These are phyloP conservation scores for Spencermartinsiella europaea DNA, from an alignment of 805 yeast genomes.

Conservation along the genomic window DNA sequence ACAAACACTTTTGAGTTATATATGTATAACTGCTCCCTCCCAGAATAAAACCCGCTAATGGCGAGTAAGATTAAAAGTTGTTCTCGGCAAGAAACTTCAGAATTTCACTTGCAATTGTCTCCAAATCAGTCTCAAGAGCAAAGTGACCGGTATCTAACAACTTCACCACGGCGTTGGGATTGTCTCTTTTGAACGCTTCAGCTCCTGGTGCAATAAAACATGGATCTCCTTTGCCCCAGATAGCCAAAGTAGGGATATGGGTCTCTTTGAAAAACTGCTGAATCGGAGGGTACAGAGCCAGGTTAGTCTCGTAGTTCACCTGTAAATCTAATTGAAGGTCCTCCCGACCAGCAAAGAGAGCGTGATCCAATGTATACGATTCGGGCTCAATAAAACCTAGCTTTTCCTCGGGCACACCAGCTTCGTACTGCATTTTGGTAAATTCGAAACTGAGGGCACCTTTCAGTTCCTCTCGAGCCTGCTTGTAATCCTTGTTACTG, in stretches of 20 bases:
- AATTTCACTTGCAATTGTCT: constrained; percentile 32
- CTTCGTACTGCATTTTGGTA: constrained; percentile 20
- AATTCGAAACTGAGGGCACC: neutral
- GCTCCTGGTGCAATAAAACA: constrained; percentile 37
- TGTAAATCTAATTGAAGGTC: constrained; percentile 35
- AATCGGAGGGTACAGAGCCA: constrained; percentile 35
- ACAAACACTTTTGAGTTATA: too few species aligned
- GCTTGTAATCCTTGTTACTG: constrained; percentile 3
- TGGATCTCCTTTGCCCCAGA: constrained; percentile 41
- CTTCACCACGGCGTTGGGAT: constrained; percentile 27
- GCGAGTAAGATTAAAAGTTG: neutral
- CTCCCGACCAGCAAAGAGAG: constrained; percentile 27
- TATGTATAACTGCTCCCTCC: too few species aligned
- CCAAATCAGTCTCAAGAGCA: constrained; percentile 32
- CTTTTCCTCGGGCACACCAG: constrained; percentile 28
- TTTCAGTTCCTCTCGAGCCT: constrained; percentile 15
- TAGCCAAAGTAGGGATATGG: constrained; percentile 34
- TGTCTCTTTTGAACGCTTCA: constrained; percentile 35
- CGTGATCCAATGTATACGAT: constrained; percentile 30
- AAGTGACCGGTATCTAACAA: constrained; percentile 38
- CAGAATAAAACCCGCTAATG: too few species aligned
- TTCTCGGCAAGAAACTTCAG: constrained; percentile 13
- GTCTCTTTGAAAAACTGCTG: constrained; percentile 33
- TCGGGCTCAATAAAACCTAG: constrained; percentile 32
- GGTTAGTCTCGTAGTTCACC: constrained; percentile 35